Evolutionary conservation across 208 protist genomes (phyloP).

Genomic region (Acanthamoeba sp.): DNA sequence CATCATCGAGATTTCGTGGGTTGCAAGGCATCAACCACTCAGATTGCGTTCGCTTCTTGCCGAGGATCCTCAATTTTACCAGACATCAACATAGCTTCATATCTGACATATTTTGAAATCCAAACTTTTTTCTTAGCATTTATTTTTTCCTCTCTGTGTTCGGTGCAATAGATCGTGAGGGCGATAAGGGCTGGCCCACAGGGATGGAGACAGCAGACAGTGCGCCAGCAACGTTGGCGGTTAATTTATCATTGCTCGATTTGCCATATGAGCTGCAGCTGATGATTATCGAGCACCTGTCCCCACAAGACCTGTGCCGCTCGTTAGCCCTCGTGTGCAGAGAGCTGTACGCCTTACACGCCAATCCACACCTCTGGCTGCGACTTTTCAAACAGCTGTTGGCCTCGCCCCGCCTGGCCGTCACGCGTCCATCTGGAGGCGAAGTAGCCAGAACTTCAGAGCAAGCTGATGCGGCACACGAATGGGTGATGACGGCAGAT

Average conservation of each 20-base stretch:
- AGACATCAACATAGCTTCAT: no score
- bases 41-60: no score
- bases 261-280: constrained; percentile 25
- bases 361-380: constrained; percentile 28
- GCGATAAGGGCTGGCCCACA: no score
- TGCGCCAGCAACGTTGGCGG: background rate
- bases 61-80: no score
- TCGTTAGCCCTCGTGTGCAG: background rate
- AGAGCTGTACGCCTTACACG: background rate
- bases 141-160: no score
- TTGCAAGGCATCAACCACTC: no score
- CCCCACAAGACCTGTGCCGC: constrained; percentile 14
- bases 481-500: background rate
- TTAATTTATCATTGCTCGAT: background rate
- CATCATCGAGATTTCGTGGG: no score
- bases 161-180: no score
- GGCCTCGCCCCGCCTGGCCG: background rate
- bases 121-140: no score
- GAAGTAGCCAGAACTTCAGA: background rate
- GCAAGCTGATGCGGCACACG: no score
- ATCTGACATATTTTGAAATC: no score
- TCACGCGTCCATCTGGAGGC: background rate
- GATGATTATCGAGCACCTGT: constrained; percentile 47
- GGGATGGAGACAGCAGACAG: background rate
- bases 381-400: constrained; percentile 17